Evolutionary conservation across 768 basidiomycete species (phyloP), one percentile per base, ranked within the genome.

Genomic region (Kockovaella imperatae): DNA sequence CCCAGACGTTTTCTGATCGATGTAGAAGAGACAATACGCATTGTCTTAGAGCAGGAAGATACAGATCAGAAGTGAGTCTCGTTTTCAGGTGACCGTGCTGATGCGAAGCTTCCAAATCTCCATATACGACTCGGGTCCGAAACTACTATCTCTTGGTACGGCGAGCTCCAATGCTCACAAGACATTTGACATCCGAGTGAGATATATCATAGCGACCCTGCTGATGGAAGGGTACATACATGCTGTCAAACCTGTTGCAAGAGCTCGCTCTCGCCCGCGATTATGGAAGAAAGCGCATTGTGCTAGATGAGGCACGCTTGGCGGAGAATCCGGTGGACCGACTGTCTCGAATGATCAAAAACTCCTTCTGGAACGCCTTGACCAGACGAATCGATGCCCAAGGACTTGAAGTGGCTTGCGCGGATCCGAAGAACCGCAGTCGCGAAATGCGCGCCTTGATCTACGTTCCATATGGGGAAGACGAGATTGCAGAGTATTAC

Each of bases 101-200:
- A 30, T 40, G 35, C 60, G 66, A 29, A 55, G 57, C 49, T 59
- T 60, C 45, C 68, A 76, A 72, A 96, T 97, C 67, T 89, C 86
- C 57, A 80, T 96, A 66, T 90, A 86, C 18, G 93, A 99, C 68
- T 87, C 89, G 51, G 91, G 95, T 2, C 91, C 91, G 11, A 99
- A 97, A 75, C 79, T 93, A 69, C 83, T 97, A 78, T 82, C 91
- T 0, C 78, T 99, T 46, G 93, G 93, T 15, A 99, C 93, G 0
- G 93, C 89, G 7, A 89, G 89, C 3, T 89, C 87, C 72, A 99
- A 99, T 72, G 93, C 91, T 15, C 91, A 87, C 81, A 96, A 96
- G 75, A 84, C 83, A 3, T 95, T 95, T 70, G 93, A 99, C 73
- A 88, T 97, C 54, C 78, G 93, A 36, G 86, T 88, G 69, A 49